phyloP scores from a whole-genome alignment of 345 rosid species.

The Conringia planisiliqua region DNA sequence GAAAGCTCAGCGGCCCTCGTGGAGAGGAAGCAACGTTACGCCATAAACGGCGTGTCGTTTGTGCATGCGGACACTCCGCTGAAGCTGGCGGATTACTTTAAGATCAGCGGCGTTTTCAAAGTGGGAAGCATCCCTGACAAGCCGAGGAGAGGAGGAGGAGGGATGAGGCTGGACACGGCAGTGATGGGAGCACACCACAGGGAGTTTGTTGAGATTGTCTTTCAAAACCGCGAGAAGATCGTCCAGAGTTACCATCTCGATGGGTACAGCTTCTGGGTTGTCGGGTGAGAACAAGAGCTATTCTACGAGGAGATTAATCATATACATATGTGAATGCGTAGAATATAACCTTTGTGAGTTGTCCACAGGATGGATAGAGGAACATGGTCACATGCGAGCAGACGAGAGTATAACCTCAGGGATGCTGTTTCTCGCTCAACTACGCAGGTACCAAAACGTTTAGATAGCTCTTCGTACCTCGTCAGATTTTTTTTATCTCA shows the following conservation, averaged over 20 bases:
- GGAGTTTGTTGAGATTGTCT: conserved; percentile 67
- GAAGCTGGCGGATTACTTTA: conserved; percentile 81
- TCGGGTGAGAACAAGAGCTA: conserved; percentile 53
- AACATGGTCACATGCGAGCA: conserved; percentile 57
- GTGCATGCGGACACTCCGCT: conserved; percentile 69
- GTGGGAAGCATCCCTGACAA: conserved; percentile 59
- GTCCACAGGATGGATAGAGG: conserved; percentile 73
- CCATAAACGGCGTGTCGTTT: conserved; percentile 70
- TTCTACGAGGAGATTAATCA: not conserved
- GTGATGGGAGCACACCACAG: conserved; percentile 72
- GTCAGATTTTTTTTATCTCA: not conserved
- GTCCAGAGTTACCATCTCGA: conserved; percentile 84
- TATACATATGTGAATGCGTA: not conserved
- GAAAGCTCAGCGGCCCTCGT: conserved; percentile 59
- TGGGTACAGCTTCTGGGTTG: conserved; percentile 84
- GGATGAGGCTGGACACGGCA: conserved; percentile 56
- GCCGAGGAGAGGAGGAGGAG: conserved; percentile 33
- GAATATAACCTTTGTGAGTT: not conserved
- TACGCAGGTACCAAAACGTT: conserved; percentile 38
- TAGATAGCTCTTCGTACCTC: not conserved
- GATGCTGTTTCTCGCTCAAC: conserved; percentile 81
- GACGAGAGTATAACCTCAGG: conserved; percentile 64
- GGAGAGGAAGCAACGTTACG: conserved; percentile 73
- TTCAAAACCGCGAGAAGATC: conserved; percentile 66
- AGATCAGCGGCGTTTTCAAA: conserved; percentile 58